A percentile compares a stretch with the other conserved stretches of the same genome.
Evolutionary conservation across 2,329 filamentous ascomycete species (phyloP).

Genomic region (Xylaria sp.): DNA sequence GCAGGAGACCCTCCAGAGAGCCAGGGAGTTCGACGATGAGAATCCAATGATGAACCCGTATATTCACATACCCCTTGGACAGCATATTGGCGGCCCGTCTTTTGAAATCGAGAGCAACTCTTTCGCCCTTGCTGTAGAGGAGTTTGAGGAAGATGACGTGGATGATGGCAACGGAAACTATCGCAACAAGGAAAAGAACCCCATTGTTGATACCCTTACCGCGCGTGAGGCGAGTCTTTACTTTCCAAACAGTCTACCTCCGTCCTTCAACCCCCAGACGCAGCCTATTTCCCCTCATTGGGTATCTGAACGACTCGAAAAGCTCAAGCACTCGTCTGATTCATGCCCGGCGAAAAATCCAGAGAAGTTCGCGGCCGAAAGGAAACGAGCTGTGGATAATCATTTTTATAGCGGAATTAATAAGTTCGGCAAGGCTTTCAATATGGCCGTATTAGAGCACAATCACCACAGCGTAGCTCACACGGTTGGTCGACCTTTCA

Average conservation of each 20-base stretch:
- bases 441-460: conserved; percentile 49
- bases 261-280: conserved; percentile 44
- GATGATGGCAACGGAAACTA: neutral
- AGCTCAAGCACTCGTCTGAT: conserved; percentile 33
- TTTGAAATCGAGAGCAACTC: conserved; percentile 32
- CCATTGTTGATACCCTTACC: conserved; percentile 49
- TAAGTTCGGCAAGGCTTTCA: conserved; percentile 51
- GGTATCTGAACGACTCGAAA: conserved; percentile 33
- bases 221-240: conserved; percentile 46
- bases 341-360: conserved; percentile 36
- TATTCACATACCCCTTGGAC: conserved; percentile 19
- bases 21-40: conserved; percentile 41
- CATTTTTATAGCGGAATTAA: conserved; percentile 56
- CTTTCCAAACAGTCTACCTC: conserved; percentile 50
- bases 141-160: neutral
- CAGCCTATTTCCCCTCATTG: conserved; percentile 42
- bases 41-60: conserved; percentile 33
- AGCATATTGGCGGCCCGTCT: conserved; percentile 24
- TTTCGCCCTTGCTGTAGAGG: conserved; percentile 13
- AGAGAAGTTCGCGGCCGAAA: conserved; percentile 42
- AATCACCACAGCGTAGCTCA: conserved; percentile 46
- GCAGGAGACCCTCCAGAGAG: conserved; percentile 44
- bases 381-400: conserved; percentile 48
- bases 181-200: conserved; percentile 25
- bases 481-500: conserved; percentile 53